Percentiles rank a stretch among this genome's conserved stretches.
Evolutionary conservation across 176 grass and related monocot genomes (phyloP).

Genomic region (Chrysopogon serrulatus): DNA sequence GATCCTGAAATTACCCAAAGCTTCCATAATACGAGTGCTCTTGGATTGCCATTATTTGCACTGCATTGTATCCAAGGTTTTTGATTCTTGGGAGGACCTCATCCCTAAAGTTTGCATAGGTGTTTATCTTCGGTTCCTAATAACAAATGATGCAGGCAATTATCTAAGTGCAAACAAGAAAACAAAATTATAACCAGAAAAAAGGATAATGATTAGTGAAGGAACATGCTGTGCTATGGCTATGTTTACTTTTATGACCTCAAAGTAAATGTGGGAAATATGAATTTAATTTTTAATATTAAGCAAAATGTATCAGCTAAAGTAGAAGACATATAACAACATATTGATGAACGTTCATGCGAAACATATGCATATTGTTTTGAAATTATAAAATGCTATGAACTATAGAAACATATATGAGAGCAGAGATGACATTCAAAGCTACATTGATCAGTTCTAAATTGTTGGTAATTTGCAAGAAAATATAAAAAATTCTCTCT

Average conservation of each 20-base stretch:
- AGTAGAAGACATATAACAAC: conserved; percentile 5
- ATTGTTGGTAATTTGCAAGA: background rate
- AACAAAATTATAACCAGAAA: background rate
- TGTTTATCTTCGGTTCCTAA: conserved; percentile 92
- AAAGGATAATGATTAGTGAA: background rate
- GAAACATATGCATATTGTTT: background rate
- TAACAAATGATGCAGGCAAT: background rate
- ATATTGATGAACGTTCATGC: background rate
- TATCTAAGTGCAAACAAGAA: conserved; percentile 11
- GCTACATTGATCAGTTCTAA: background rate
- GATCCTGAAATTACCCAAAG: conserved; percentile 68
- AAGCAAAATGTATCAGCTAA: background rate
- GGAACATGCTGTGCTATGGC: background rate
- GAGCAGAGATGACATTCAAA: background rate
- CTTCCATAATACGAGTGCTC: conserved; percentile 98
- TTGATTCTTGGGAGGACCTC: conserved; percentile 93
- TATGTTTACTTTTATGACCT: background rate
- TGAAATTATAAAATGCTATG: background rate
- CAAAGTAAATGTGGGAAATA: background rate
- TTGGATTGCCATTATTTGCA: conserved; percentile 99
- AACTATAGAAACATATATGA: background rate
- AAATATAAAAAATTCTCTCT: background rate
- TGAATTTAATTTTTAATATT: background rate
- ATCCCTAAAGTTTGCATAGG: conserved; percentile 92
- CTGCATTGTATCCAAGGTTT: conserved; percentile 97